phyloP scores from a whole-genome alignment of 2,329 filamentous ascomycete species.

The Colletotrichum chrysophilum region DNA sequence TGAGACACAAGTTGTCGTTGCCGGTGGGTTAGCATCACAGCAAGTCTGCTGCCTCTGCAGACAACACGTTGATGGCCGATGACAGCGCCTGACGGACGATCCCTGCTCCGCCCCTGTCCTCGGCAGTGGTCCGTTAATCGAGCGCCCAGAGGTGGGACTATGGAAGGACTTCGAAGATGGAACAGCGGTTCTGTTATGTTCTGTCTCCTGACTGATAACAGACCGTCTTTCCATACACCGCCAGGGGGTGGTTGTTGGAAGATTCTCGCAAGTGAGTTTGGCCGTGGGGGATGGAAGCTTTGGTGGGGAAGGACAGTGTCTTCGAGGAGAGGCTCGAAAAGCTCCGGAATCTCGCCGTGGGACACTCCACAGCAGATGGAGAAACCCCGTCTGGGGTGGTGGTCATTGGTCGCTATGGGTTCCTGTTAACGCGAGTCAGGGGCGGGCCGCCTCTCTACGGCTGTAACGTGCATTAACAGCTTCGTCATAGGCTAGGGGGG shows the following conservation, averaged over 20 bases:
- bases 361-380: neutral
- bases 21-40: neutral
- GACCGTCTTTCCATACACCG: neutral
- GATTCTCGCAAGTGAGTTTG: constrained; percentile 10
- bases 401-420: neutral
- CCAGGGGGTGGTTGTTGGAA: constrained; percentile 3
- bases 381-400: neutral
- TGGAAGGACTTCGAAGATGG: neutral
- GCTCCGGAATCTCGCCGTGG: constrained; percentile 2
- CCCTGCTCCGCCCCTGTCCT: neutral
- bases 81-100: neutral
- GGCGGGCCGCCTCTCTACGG: neutral
- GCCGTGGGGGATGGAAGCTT: neutral
- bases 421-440: constrained; percentile 2
- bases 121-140: neutral
- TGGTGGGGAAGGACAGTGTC: neutral
- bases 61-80: neutral
- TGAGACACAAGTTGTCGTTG: neutral
- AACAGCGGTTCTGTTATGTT: neutral
- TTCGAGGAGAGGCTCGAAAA: neutral
- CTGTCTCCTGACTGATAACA: neutral
- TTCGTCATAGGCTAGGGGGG: constrained; percentile 2
- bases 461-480: constrained; percentile 5
- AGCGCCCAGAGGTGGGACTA: constrained; percentile 4
- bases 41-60: neutral